Percentiles rank a stretch among this genome's conserved stretches.
Evolutionary conservation across 1,284 basidiomycete species (phyloP).

Genomic region (Somion occarium): DNA sequence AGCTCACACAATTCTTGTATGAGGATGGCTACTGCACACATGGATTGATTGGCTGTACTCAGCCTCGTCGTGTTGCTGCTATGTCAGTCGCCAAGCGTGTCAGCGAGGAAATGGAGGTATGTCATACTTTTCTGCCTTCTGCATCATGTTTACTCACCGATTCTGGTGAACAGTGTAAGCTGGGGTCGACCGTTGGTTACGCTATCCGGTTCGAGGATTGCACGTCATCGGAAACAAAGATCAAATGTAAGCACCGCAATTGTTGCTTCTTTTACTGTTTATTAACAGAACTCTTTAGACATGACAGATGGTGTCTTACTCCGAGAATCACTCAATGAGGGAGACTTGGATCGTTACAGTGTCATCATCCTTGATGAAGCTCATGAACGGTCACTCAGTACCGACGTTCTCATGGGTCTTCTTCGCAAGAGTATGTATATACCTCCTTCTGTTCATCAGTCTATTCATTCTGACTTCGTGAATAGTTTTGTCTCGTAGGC

Average conservation of each 20-base stretch:
- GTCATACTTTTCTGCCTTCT: slow-evolving; percentile 19
- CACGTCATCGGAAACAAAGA: slow-evolving; percentile 87
- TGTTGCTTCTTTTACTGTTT: not conserved
- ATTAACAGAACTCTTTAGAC: slow-evolving; percentile 41
- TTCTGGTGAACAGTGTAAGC: slow-evolving; percentile 79
- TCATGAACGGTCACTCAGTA: slow-evolving; percentile 93
- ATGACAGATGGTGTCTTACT: slow-evolving; percentile 99
- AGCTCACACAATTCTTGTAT: slow-evolving; percentile 88
- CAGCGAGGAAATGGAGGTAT: slow-evolving; percentile 88
- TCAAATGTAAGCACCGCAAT: slow-evolving; percentile 72
- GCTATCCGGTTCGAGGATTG: slow-evolving; percentile 98
- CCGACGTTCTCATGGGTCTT: slow-evolving; percentile 96
- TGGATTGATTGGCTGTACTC: slow-evolving; percentile 93
- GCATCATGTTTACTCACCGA: not conserved
- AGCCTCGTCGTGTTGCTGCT: slow-evolving; percentile 94
- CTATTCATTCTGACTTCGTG: slow-evolving; percentile 11
- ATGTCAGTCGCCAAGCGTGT: slow-evolving; percentile 99
- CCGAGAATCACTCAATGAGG: slow-evolving; percentile 93
- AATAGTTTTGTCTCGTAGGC: slow-evolving; percentile 81
- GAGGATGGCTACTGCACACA: slow-evolving; percentile 92
- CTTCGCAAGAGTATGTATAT: slow-evolving; percentile 77
- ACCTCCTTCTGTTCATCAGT: slow-evolving; percentile 2
- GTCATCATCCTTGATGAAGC: slow-evolving; percentile 97
- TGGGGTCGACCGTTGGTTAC: slow-evolving; percentile 89
- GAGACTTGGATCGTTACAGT: slow-evolving; percentile 91